phyloP scores from a whole-genome alignment of 768 basidiomycete species.

The Bullera alba region DNA sequence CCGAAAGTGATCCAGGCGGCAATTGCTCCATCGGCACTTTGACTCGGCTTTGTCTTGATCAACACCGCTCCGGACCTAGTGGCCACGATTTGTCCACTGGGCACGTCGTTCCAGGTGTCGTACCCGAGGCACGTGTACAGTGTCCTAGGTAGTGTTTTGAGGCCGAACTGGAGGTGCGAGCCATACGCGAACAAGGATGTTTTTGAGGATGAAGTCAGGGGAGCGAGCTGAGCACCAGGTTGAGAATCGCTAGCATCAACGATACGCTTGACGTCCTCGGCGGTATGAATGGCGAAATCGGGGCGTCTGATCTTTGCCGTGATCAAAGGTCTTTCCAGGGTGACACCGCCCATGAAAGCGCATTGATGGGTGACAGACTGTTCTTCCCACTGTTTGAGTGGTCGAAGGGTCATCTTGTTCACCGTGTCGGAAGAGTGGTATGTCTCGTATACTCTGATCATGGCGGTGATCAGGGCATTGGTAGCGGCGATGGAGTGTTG shows the following conservation, averaged over 20 bases:
- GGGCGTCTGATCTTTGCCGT: slow-evolving; percentile 17
- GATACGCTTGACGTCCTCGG: slow-evolving; percentile 21
- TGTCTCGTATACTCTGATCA: slow-evolving; percentile 21
- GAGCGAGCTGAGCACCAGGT: slow-evolving; percentile 31
- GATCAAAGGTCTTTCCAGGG: slow-evolving; percentile 30
- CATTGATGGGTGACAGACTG: slow-evolving; percentile 6
- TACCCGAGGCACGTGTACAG: slow-evolving; percentile 15
- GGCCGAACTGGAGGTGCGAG: slow-evolving; percentile 22
- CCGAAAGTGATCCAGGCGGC: slow-evolving; percentile 41
- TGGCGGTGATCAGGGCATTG: slow-evolving; percentile 22
- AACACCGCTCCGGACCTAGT: slow-evolving; percentile 33
- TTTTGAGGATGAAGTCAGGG: slow-evolving; percentile 12
- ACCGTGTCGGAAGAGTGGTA: background rate
- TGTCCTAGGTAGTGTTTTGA: slow-evolving; percentile 6
- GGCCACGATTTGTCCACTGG: slow-evolving; percentile 26
- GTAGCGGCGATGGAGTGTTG: slow-evolving; percentile 26
- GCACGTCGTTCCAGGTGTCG: slow-evolving; percentile 11
- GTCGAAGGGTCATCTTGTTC: background rate
- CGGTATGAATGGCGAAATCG: slow-evolving; percentile 21
- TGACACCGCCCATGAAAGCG: slow-evolving; percentile 22
- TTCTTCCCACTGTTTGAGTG: slow-evolving; percentile 13
- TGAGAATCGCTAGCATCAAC: slow-evolving; percentile 33
- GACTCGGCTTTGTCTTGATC: slow-evolving; percentile 22
- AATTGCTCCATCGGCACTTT: background rate
- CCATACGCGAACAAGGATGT: slow-evolving; percentile 35